Percentiles rank a stretch among this genome's conserved stretches.
Conservation (phyloP, 2,329 filamentous ascomycete genomes). For the Sarocladium oryzae region DNA sequence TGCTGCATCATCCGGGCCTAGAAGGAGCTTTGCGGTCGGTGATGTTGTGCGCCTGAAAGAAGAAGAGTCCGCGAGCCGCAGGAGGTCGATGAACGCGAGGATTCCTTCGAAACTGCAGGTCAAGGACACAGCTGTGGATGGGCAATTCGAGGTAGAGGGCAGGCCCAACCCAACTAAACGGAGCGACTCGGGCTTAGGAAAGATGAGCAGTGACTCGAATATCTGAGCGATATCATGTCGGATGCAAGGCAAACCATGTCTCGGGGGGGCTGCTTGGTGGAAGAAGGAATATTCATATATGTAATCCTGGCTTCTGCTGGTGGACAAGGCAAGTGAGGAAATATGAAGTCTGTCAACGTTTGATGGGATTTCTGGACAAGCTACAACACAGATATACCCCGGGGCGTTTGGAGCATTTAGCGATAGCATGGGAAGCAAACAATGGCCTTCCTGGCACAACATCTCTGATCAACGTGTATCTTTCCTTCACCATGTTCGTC, state of each 20-base stretch:
- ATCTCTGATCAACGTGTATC: neutral
- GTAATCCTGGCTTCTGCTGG: too few species aligned
- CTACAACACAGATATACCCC: slow-evolving; percentile 5
- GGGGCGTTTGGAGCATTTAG: slow-evolving; percentile 7
- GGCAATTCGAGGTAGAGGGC: neutral
- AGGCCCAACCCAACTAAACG: neutral
- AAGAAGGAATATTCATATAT: too few species aligned
- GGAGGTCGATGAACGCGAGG: slow-evolving; percentile 23
- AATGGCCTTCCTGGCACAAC: neutral
- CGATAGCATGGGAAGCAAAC: neutral
- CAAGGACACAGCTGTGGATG: neutral
- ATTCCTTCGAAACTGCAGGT: slow-evolving; percentile 13
- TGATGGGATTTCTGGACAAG: slow-evolving; percentile 2
- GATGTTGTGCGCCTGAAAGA: slow-evolving; percentile 21
- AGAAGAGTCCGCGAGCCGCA: slow-evolving; percentile 20
- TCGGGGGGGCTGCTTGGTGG: too few species aligned
- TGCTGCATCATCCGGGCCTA: slow-evolving; percentile 25
- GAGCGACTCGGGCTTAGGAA: neutral
- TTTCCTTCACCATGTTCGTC: too few species aligned
- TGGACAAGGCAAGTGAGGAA: too few species aligned
- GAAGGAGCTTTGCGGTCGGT: slow-evolving; percentile 23
- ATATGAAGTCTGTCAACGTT: neutral
- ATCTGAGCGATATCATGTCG: neutral
- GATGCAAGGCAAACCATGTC: neutral
- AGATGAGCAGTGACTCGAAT: slow-evolving; percentile 3